Conservation (phyloP, 805 yeast genomes). For the Myxozyma geophila region DNA sequence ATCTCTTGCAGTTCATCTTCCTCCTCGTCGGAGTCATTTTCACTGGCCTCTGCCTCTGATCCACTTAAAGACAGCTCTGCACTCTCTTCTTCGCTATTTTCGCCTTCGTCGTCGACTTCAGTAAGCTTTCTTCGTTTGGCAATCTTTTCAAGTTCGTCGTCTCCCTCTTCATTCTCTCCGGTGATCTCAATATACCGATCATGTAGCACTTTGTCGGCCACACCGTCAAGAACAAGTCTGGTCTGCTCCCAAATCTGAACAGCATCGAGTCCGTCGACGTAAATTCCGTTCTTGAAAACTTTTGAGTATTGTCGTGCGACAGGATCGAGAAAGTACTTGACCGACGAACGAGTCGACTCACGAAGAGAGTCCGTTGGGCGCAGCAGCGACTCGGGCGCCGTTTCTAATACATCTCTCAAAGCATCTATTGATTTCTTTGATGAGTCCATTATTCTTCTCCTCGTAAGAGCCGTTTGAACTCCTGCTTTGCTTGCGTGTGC, state of each 20-base stretch:
- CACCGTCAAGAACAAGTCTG: constrained; percentile 79
- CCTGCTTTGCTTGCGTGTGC: too few relatives aligned
- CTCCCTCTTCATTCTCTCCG: constrained; percentile 40
- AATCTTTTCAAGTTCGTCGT: constrained; percentile 31
- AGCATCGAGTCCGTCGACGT: constrained; percentile 84
- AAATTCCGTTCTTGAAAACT: constrained; percentile 67
- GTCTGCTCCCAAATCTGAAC: constrained; percentile 94
- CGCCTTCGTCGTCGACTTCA: constrained; percentile 38
- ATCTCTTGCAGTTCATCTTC: constrained; percentile 28
- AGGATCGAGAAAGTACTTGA: constrained; percentile 62
- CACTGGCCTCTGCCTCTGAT: constrained; percentile 21
- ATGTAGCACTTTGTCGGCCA: constrained; percentile 64
- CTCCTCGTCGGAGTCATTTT: constrained; percentile 33
- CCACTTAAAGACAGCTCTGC: background rate
- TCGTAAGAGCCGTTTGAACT: background rate
- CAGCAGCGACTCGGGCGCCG: constrained; percentile 24
- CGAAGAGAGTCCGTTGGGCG: constrained; percentile 17
- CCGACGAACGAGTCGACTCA: constrained; percentile 40
- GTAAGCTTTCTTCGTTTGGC: constrained; percentile 30
- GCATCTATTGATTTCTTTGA: background rate
- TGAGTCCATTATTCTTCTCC: background rate
- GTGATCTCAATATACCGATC: constrained; percentile 56
- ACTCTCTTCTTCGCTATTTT: constrained; percentile 7
- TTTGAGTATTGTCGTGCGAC: constrained; percentile 60
- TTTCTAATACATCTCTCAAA: constrained; percentile 11